Evolutionary conservation across 2,329 filamentous ascomycete genomes (phyloP).

Genomic region (Neopestalotiopsis sp.): DNA sequence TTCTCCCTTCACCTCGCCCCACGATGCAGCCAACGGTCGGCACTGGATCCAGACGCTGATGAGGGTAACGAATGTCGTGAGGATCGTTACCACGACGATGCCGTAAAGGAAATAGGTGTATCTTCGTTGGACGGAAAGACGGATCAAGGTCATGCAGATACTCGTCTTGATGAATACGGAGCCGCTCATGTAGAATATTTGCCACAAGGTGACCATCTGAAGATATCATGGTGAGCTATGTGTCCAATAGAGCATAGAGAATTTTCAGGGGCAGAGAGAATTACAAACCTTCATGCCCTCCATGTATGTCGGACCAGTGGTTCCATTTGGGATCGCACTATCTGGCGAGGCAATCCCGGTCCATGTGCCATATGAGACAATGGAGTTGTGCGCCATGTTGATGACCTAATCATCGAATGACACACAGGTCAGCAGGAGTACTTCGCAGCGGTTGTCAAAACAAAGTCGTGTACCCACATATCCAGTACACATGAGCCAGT

Average conservation of each 20-base stretch:
- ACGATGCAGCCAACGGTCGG: conserved; percentile 20
- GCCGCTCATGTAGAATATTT: conserved; percentile 23
- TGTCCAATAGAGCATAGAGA: neutral
- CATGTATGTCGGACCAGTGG: neutral
- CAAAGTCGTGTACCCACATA: conserved; percentile 17
- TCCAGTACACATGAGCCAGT: conserved; percentile 22
- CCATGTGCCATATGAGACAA: conserved; percentile 29
- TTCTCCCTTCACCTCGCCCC: conserved; percentile 19
- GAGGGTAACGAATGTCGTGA: conserved; percentile 19
- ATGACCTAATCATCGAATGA: conserved; percentile 16
- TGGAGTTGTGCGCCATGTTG: conserved; percentile 23
- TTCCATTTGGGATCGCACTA: conserved; percentile 11
- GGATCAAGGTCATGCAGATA: conserved; percentile 24
- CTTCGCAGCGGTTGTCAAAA: neutral
- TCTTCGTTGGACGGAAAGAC: conserved; percentile 21
- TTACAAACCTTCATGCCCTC: neutral
- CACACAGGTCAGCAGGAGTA: neutral
- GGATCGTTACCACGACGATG: conserved; percentile 18
- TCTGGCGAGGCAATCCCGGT: conserved; percentile 22
- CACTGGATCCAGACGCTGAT: conserved; percentile 22
- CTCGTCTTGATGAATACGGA: conserved; percentile 24
- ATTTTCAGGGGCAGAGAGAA: neutral
- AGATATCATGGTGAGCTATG: neutral
- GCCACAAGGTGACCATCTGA: conserved; percentile 20
- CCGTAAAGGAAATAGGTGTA: conserved; percentile 20